Percentiles rank a stretch among this genome's conserved stretches.
These are phyloP conservation scores for Moricandia arvensis DNA, from an alignment of 345 rosid species.

Conservation along the genomic window DNA sequence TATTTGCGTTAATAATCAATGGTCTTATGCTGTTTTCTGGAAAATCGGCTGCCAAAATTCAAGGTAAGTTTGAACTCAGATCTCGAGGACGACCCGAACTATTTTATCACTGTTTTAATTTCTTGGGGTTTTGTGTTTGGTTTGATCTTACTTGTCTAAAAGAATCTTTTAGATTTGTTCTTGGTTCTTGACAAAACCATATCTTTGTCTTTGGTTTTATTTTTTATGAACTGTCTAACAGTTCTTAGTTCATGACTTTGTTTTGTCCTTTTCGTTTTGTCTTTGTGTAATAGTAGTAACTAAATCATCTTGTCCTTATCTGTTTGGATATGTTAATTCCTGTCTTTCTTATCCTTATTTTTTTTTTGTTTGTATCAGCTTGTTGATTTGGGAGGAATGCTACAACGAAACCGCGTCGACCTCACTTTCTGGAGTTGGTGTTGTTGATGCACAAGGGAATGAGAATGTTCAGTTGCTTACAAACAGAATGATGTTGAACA, in stretches of 20 bases:
- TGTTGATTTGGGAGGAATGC: slow-evolving; percentile 95
- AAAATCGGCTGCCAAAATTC: slow-evolving; percentile 91
- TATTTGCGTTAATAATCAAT: slow-evolving; percentile 65
- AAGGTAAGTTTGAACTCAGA: slow-evolving; percentile 45
- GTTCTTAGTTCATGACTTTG: slow-evolving; percentile 19
- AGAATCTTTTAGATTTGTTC: slow-evolving; percentile 50
- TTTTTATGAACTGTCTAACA: slow-evolving; percentile 38
- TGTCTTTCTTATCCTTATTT: no score
- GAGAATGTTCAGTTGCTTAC: slow-evolving; percentile 55
- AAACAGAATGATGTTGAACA: slow-evolving; percentile 71
- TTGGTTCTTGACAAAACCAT: slow-evolving; percentile 39
- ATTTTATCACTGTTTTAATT: slow-evolving; percentile 24
- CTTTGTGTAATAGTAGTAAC: slow-evolving; percentile 17
- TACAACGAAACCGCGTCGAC: slow-evolving; percentile 43
- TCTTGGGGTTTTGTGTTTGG: slow-evolving; percentile 73
- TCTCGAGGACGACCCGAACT: slow-evolving; percentile 31
- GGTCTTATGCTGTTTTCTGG: slow-evolving; percentile 97
- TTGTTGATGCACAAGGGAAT: slow-evolving; percentile 27
- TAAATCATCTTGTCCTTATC: slow-evolving; percentile 4
- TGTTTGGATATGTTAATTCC: background rate
- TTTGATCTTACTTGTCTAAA: slow-evolving; percentile 58
- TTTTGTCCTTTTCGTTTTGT: slow-evolving; percentile 31
- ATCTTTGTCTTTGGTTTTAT: slow-evolving; percentile 32
- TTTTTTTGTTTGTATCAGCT: slow-evolving; percentile 42
- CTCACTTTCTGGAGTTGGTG: background rate